A percentile compares a stretch with the other conserved stretches of the same genome.
phyloP scores from a whole-genome alignment of 169 alveolate genomes.

The Plasmodium inui region DNA sequence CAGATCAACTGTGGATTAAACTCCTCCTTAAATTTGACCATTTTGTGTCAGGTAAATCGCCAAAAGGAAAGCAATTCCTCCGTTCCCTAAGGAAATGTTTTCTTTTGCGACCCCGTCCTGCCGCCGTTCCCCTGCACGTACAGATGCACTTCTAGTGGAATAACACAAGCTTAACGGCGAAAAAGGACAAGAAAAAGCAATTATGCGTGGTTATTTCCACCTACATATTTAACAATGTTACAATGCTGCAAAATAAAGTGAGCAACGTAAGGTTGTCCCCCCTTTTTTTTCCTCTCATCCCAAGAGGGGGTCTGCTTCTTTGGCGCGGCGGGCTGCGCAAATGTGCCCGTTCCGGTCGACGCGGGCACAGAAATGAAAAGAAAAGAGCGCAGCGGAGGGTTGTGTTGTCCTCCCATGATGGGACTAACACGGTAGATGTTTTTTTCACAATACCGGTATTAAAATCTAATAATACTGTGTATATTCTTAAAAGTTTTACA shows the following conservation, averaged over 20 bases:
- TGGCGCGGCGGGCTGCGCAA: too few relatives aligned
- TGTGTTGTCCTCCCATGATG: not conserved
- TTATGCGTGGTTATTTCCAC: not conserved
- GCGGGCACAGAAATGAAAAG: too few relatives aligned
- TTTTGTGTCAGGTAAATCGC: conserved; percentile 41
- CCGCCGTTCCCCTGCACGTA: not conserved
- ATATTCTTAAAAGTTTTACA: not conserved
- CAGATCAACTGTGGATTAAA: conserved; percentile 27
- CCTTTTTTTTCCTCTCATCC: too few relatives aligned
- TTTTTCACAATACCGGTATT: not conserved
- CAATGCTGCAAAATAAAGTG: too few relatives aligned
- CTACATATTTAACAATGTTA: too few relatives aligned
- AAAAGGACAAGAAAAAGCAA: conserved; percentile 16
- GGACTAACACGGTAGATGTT: not conserved
- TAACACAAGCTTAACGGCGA: conserved; percentile 10
- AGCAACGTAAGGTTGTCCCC: too few relatives aligned
- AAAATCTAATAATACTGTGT: not conserved
- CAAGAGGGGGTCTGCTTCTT: too few relatives aligned
- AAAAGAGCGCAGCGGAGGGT: not conserved
- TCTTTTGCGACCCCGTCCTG: not conserved
- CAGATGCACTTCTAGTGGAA: conserved; percentile 55
- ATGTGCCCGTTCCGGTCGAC: too few relatives aligned
- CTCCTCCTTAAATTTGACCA: conserved; percentile 22
- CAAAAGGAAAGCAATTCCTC: not conserved
- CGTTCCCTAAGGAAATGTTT: not conserved